Conservation (phyloP, 257 asterid genomes). For the Solanum clarkiae region DNA sequence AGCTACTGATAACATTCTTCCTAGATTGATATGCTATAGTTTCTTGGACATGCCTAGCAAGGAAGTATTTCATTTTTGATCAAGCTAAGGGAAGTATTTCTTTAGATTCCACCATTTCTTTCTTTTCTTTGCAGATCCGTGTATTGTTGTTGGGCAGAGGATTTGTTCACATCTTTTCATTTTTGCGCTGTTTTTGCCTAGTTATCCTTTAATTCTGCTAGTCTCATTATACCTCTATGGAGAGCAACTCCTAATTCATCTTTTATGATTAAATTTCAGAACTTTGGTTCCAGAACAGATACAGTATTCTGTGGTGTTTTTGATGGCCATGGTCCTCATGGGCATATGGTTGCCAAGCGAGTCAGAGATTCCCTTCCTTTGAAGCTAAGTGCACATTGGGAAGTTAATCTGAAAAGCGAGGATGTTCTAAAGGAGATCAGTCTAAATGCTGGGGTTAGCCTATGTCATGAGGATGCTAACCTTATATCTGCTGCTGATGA, state of each 20-base stretch:
- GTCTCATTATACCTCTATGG: not conserved
- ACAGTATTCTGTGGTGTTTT: conserved; percentile 90
- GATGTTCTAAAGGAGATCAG: conserved; percentile 54
- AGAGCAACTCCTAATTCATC: not conserved
- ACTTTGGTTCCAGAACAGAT: conserved; percentile 79
- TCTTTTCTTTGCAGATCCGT: not conserved
- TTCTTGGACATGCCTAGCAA: not conserved
- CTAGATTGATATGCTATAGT: not conserved
- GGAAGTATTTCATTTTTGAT: not conserved
- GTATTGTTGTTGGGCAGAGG: not conserved
- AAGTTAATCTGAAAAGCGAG: conserved; percentile 46
- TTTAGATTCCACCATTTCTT: not conserved
- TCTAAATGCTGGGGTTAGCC: conserved; percentile 33
- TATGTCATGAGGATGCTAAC: conserved; percentile 42
- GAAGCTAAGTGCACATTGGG: conserved; percentile 77
- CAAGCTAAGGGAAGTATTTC: not conserved
- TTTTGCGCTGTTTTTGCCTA: not conserved
- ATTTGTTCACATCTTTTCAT: not conserved
- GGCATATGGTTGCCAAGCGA: conserved; percentile 87
- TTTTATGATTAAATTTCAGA: conserved; percentile 37
- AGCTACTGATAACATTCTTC: not conserved
- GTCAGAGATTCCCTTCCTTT: conserved; percentile 86
- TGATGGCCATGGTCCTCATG: conserved; percentile 90
- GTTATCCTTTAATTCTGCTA: not conserved
- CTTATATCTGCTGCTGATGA: conserved; percentile 45